Percentiles rank a stretch among this genome's conserved stretches.
Conservation (phyloP, 169 alveolate species). For the Fabrea salina region DNA sequence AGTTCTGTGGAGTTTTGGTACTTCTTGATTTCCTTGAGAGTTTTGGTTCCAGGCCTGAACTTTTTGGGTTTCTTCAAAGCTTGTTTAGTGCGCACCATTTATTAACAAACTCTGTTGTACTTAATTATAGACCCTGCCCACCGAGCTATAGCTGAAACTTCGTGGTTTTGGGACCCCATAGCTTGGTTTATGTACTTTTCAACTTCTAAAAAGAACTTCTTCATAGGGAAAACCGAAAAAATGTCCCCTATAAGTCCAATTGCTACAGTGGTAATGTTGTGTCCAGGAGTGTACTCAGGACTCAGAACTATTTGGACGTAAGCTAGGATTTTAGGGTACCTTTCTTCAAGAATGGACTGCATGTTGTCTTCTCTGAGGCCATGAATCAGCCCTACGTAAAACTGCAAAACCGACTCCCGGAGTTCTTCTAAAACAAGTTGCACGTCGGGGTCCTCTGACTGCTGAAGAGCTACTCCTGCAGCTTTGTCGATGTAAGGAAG, state of each 20-base stretch:
- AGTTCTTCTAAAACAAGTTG: background rate
- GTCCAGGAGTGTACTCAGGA: background rate
- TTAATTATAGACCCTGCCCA: too few species aligned
- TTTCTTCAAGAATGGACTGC: background rate
- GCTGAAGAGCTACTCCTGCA: background rate
- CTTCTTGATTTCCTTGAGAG: slow-evolving; percentile 96
- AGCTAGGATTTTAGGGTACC: background rate
- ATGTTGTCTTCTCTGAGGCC: background rate
- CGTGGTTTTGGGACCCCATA: too few species aligned
- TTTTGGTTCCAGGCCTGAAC: slow-evolving; percentile 98
- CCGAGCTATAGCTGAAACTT: too few species aligned
- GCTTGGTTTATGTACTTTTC: too few species aligned
- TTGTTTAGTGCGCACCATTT: too few species aligned
- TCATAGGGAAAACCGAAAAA: too few species aligned
- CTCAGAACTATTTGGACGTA: background rate
- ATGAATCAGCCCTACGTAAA: background rate
- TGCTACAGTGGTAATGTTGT: background rate
- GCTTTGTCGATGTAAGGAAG: background rate
- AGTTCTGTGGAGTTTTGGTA: slow-evolving; percentile 93
- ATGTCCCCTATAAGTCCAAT: slow-evolving; percentile 27
- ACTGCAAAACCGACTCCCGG: slow-evolving; percentile 2
- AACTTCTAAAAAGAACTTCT: too few species aligned
- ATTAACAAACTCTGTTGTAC: too few species aligned
- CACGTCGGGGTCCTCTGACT: background rate
- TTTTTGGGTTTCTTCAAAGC: slow-evolving; percentile 44